Conservation (phyloP, 176 grass and related monocot species). For the Triticum urartu region DNA sequence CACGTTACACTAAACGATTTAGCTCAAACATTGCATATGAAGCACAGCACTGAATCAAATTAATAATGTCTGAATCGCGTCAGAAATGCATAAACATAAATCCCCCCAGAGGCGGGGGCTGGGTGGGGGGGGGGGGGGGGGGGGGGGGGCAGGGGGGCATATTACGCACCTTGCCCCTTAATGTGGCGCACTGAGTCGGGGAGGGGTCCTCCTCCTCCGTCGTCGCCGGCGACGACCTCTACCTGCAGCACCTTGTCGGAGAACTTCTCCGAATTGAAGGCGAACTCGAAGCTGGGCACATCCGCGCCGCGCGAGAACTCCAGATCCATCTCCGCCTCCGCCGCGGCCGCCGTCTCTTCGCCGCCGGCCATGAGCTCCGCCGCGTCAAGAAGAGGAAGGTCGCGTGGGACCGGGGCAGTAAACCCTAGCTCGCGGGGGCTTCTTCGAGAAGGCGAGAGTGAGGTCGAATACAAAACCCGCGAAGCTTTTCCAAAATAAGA, state of each 20-base stretch:
- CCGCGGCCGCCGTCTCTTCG: neutral
- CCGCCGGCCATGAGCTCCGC: neutral
- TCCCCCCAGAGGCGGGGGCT: too few species aligned
- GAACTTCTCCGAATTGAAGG: conserved; percentile 82
- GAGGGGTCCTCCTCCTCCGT: conserved; percentile 15
- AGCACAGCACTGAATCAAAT: neutral
- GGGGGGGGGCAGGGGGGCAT: too few species aligned
- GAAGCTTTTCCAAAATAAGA: neutral
- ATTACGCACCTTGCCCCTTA: too few species aligned
- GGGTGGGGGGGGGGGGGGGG: too few species aligned
- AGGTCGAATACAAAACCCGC: too few species aligned
- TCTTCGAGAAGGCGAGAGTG: neutral
- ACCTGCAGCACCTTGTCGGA: conserved; percentile 70
- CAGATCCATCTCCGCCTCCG: conserved; percentile 47
- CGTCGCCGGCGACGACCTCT: conserved; percentile 51
- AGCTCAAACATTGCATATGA: neutral
- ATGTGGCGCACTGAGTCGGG: conserved; percentile 9
- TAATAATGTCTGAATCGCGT: neutral
- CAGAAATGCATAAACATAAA: too few species aligned
- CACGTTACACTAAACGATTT: neutral
- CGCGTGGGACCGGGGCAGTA: neutral
- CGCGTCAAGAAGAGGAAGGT: neutral
- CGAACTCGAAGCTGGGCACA: conserved; percentile 69
- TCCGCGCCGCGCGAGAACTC: conserved; percentile 54
- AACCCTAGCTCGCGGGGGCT: conserved; percentile 24